Percentiles rank a stretch among this genome's conserved stretches.
These are phyloP conservation scores for Plasmodium relictum DNA, from an alignment of 169 alveolate genomes.

Conservation along the genomic window DNA sequence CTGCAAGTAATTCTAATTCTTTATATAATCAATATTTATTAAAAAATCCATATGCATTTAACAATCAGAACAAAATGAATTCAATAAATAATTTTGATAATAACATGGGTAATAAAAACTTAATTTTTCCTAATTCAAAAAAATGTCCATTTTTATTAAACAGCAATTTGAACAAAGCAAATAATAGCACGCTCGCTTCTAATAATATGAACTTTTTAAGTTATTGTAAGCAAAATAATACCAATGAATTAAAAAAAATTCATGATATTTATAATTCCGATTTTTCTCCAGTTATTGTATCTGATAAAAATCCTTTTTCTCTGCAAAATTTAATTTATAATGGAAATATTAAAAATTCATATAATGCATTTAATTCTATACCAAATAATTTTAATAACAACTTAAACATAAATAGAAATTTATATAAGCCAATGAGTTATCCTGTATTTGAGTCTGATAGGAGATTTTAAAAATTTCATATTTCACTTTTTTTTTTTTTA, in stretches of 20 bases:
- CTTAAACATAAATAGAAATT: conserved; percentile 19
- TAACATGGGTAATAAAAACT: conserved; percentile 10
- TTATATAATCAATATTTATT: conserved; percentile 21
- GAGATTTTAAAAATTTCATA: conserved; percentile 2
- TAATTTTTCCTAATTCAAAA: conserved; percentile 8
- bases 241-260: conserved; percentile 39
- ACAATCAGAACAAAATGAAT: conserved; percentile 31
- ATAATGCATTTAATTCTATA: conserved; percentile 18
- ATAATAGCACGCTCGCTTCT: conserved; percentile 6
- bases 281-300: conserved; percentile 60
- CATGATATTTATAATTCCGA: conserved; percentile 34
- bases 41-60: conserved; percentile 25
- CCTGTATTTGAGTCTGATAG: neutral
- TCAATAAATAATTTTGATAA: conserved; percentile 26
- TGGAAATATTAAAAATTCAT: conserved; percentile 13
- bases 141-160: conserved; percentile 34
- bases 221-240: conserved; percentile 39
- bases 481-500: neutral
- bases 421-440: conserved; percentile 9
- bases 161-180: conserved; percentile 15
- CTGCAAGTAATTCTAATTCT: conserved; percentile 33
- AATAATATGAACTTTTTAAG: conserved; percentile 27
- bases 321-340: conserved; percentile 60
- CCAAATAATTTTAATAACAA: conserved; percentile 23
- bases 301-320: conserved; percentile 78